Evolutionary conservation across 164 flowering plant species (phyloP), one percentile per base, ranked within the genome.

Genomic region (Vitis vinifera): DNA sequence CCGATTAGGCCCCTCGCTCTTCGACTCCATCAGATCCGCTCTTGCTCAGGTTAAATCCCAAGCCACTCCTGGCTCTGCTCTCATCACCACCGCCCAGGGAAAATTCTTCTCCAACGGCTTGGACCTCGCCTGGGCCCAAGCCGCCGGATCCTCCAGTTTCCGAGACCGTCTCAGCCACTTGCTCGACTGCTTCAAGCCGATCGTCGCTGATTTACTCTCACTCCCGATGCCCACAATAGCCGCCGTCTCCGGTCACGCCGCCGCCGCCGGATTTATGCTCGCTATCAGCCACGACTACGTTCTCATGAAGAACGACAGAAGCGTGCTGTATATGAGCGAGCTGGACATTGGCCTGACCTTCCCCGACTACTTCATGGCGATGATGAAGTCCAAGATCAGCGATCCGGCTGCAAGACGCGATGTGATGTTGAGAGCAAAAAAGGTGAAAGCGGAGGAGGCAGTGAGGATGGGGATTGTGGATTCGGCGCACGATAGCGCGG

Each of bases 51-150:
- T 59, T 74, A 74, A 72, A 63, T 64, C 86, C 17, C 79, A 79
- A 10, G 72, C 86, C 62, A 73, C 80, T 62, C 79, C 70, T 15
- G 87, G 87, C 23, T 76, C 82, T 12, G 87, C 53, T 52, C 88
- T 87, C 10, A 52, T 87, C 74, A 84, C 87, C 65, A 52, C 73
- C 9, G 75, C 85, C 44, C 63, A 68, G 4, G 88, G 88, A 60
- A 81, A 66, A 70, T 87, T 83, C 85, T 87, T 84, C 84, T 87
- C 84, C 74, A 87, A 87, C 69, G 90, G 90, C 48, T 87, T 81
- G 75, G 90, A 87, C 31, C 75, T 87, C 63, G 71, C 71, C 11
- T 85, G 81, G 81, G 83, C 81, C 19, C 80, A 76, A 60, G 63
- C 82, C 53, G 75, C 77, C 72, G 84, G 77, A 11, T 73, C 78